A percentile compares a stretch with the other conserved stretches of the same genome.
Conservation (phyloP, 345 rosid genomes). For the Crucihimalaya himalaica region DNA sequence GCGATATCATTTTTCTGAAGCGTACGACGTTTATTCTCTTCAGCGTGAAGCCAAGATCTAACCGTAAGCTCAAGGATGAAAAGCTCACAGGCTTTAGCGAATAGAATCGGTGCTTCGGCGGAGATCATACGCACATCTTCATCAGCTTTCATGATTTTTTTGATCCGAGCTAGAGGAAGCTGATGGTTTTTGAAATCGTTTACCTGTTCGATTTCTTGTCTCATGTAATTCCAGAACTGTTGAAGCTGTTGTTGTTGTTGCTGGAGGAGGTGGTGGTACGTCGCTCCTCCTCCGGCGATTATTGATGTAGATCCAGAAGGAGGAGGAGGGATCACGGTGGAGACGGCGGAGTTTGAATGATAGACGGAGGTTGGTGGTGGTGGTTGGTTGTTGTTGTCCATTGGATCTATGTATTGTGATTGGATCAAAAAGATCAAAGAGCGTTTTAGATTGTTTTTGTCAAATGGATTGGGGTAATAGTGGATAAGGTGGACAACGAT, state of each 20-base stretch:
- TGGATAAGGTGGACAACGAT: slow-evolving; percentile 44
- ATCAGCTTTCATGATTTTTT: slow-evolving; percentile 98
- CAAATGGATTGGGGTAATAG: slow-evolving; percentile 20
- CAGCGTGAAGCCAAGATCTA: slow-evolving; percentile 97
- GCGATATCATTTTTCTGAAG: slow-evolving; percentile 96
- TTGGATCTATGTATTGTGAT: slow-evolving; percentile 39
- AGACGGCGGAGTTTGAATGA: slow-evolving; percentile 43
- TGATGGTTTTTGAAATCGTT: slow-evolving; percentile 98
- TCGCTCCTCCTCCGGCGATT: slow-evolving; percentile 60
- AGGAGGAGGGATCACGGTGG: slow-evolving; percentile 62
- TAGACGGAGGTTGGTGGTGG: slow-evolving; percentile 51
- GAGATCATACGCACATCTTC: slow-evolving; percentile 99
- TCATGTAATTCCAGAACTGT: slow-evolving; percentile 80
- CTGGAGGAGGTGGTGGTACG: slow-evolving; percentile 80
- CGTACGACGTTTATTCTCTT: slow-evolving; percentile 91
- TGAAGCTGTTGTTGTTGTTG: slow-evolving; percentile 92
- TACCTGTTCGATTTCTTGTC: slow-evolving; percentile 85
- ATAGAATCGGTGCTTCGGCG: slow-evolving; percentile 93
- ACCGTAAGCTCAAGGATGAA: slow-evolving; percentile 92
- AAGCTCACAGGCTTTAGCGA: slow-evolving; percentile 96
- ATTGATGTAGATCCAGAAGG: slow-evolving; percentile 61
- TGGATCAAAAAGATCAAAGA: slow-evolving; percentile 41
- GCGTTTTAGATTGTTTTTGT: slow-evolving; percentile 22
- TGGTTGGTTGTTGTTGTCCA: slow-evolving; percentile 49
- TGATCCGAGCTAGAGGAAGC: slow-evolving; percentile 91